phyloP scores from a whole-genome alignment of 2,329 filamentous ascomycete genomes.

The Thermochaetoides dissita region DNA sequence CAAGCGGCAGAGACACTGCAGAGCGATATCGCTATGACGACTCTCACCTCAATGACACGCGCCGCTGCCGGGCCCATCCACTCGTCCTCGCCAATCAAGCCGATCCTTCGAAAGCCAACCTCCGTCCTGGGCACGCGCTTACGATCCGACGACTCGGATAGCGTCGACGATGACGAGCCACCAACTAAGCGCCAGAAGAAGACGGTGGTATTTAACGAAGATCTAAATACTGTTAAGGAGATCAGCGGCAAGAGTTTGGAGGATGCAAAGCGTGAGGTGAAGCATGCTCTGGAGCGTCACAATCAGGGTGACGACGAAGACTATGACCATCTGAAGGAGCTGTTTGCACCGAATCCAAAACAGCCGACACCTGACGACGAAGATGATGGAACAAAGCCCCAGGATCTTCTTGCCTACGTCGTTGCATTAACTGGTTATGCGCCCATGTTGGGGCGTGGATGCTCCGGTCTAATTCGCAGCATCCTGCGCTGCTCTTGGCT shows the following conservation, averaged over 20 bases:
- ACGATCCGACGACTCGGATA: constrained; percentile 28
- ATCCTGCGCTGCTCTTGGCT: constrained; percentile 52
- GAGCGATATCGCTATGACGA: constrained; percentile 16
- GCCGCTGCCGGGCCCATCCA: constrained; percentile 1
- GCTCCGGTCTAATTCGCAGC: constrained; percentile 42
- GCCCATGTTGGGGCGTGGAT: constrained; percentile 45
- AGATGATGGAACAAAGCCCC: constrained; percentile 32
- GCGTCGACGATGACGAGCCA: constrained; percentile 25
- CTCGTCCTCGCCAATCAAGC: constrained; percentile 32
- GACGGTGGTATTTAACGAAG: constrained; percentile 42
- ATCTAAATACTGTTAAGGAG: constrained; percentile 42
- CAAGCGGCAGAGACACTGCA: background rate
- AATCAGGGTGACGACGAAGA: constrained; percentile 42
- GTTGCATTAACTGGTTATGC: constrained; percentile 48
- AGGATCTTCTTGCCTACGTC: constrained; percentile 47
- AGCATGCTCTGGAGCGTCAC: constrained; percentile 42
- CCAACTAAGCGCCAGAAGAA: constrained; percentile 40
- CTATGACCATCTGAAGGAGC: constrained; percentile 46
- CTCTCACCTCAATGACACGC: constrained; percentile 22
- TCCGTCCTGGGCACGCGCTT: constrained; percentile 28
- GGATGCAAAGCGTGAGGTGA: constrained; percentile 41
- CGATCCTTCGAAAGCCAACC: constrained; percentile 35
- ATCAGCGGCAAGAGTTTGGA: constrained; percentile 38
- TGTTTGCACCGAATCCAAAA: constrained; percentile 38
- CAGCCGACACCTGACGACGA: constrained; percentile 20